A percentile compares a stretch with the other conserved stretches of the same genome.
Conservation (phyloP, 83 land plant species). For the Diphasiastrum complanatum region DNA sequence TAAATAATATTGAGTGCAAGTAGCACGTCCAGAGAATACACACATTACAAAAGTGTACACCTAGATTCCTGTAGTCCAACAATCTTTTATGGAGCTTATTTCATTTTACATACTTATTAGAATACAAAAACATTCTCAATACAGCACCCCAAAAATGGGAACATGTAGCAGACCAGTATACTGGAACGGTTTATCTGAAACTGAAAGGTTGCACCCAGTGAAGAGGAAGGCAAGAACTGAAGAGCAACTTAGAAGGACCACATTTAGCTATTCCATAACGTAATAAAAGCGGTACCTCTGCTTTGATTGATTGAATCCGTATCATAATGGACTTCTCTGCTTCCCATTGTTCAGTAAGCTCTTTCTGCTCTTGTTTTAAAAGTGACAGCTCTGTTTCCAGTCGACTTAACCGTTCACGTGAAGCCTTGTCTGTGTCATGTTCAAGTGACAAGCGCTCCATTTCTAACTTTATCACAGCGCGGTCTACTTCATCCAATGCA, state of each 20-base stretch:
- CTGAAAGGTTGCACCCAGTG: neutral
- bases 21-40: too few species aligned
- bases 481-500: constrained; percentile 1
- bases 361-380: constrained; percentile 7
- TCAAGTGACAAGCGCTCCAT: neutral
- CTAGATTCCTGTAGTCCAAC: too few species aligned
- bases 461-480: neutral
- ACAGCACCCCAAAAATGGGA: too few species aligned
- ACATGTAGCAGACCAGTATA: too few species aligned
- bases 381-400: neutral
- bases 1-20: too few species aligned
- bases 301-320: neutral
- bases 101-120: too few species aligned
- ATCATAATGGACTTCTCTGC: constrained; percentile 1
- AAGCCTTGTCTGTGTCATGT: constrained; percentile 8
- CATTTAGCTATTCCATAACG: too few species aligned
- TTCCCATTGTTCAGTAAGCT: neutral
- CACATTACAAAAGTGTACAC: too few species aligned
- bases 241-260: neutral
- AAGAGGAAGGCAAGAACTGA: neutral
- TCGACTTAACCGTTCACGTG: neutral
- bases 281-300: neutral
- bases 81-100: too few species aligned
- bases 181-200: too few species aligned
- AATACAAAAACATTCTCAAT: too few species aligned